Evolutionary conservation across 139 green algal genomes (phyloP), one percentile per base, ranked within the genome.

Genomic region (Trebouxia sp.): DNA sequence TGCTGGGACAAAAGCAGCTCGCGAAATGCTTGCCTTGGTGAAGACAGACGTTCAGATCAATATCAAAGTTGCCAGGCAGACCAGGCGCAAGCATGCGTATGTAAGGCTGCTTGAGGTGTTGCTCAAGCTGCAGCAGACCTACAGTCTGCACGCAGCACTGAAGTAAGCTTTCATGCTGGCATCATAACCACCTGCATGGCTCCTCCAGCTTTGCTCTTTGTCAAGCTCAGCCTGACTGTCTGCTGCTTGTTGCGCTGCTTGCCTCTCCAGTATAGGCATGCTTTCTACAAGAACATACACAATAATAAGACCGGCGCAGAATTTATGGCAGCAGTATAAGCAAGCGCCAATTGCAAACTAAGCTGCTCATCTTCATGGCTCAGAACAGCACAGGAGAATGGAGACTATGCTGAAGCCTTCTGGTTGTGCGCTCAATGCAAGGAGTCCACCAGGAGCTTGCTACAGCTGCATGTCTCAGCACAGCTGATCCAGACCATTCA

Each of bases 351-450:
- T n/a, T n/a, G n/a, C n/a, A n/a, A n/a, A n/a, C n/a, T n/a, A n/a
- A n/a, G n/a, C n/a, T n/a, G n/a, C n/a, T n/a, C n/a, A n/a, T 35
- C 7, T 67, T 28, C 39, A 12, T 62, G 56, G n/a, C n/a, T n/a
- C 82, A 89, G 83, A 82, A 80, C 80, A n/a, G 82, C 82, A 32
- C 82, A 86, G 62, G 84, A 86, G 79, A 70, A 83, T 37, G 84
- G 84, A 7, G 79, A 88, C 43, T 88, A 80, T 82, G 85, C 79
- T 12, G 78, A 83, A 42, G 85, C 85, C 48, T 80, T 88, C 35
- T 88, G 70, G 78, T 78, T 88, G 76, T 88, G 83, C 47, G 74
- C 75, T 0, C 69, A 85, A 39, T 88, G 82, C 80, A 80, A 66
- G 0, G 53, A 69, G 38, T 74, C 78, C 2, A 81, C 88, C 70